Percentiles rank a stretch among this genome's conserved stretches.
Evolutionary conservation across 2,329 filamentous ascomycete genomes (phyloP).

Genomic region (Lasiodiplodia sp.): DNA sequence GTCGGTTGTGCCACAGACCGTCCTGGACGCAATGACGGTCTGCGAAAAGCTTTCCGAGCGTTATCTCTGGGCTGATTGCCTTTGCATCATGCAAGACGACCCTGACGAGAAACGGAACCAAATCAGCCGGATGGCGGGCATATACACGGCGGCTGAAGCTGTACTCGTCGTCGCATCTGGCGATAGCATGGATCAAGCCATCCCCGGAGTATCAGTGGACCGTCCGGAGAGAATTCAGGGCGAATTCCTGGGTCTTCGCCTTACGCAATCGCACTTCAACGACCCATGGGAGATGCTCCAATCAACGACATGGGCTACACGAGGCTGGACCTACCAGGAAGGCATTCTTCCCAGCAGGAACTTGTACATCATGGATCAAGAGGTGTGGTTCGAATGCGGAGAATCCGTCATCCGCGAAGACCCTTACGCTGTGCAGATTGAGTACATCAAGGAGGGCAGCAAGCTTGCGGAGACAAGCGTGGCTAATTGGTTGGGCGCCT

Average conservation of each 20-base stretch:
- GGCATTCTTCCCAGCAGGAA: not conserved
- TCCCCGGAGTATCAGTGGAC: not conserved
- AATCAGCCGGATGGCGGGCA: not conserved
- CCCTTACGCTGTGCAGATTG: not conserved
- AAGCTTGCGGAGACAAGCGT: not conserved
- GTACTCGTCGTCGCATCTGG: not conserved
- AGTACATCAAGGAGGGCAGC: not conserved
- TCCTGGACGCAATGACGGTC: not conserved
- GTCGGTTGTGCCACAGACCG: not conserved
- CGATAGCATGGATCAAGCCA: not conserved
- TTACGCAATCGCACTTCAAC: not conserved
- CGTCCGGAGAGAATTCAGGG: not conserved
- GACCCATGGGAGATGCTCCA: not conserved
- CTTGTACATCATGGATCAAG: not conserved
- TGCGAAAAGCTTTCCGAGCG: not conserved
- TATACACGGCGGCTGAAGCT: not conserved
- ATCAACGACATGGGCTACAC: not conserved
- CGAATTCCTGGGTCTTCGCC: not conserved
- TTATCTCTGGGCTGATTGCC: not conserved
- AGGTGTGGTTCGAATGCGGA: not conserved
- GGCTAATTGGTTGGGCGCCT: not conserved
- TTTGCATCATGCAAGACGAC: not conserved
- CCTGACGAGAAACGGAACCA: not conserved
- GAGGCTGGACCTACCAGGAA: not conserved
- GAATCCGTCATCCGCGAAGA: not conserved